phyloP scores from a whole-genome alignment of 768 basidiomycete species.

The Chlorophyllum brunneum region DNA sequence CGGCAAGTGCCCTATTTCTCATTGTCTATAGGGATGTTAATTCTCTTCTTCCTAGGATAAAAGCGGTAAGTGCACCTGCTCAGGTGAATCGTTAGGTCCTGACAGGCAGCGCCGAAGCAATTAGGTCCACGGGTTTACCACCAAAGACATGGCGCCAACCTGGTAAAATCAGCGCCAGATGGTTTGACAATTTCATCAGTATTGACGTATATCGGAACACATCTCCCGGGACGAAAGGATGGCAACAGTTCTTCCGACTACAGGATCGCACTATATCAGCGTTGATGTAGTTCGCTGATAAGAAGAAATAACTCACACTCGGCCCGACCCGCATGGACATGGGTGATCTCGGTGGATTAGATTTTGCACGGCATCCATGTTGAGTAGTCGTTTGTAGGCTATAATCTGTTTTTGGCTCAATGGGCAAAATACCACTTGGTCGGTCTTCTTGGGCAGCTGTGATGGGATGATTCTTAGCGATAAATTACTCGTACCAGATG shows the following conservation, averaged over 20 bases:
- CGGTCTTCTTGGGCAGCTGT: constrained; percentile 83
- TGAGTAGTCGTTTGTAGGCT: constrained; percentile 71
- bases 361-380: constrained; percentile 63
- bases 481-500: background rate
- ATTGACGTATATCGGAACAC: constrained; percentile 78
- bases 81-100: constrained; percentile 67
- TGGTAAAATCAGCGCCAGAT: constrained; percentile 82
- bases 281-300: background rate
- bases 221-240: constrained; percentile 50
- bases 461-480: constrained; percentile 1
- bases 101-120: background rate
- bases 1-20: constrained; percentile 59
- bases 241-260: constrained; percentile 42
- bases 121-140: too few relatives aligned
- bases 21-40: constrained; percentile 26
- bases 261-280: constrained; percentile 11
- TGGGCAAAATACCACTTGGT: constrained; percentile 93
- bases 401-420: constrained; percentile 64
- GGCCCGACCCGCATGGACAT: constrained; percentile 66
- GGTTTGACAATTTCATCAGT: constrained; percentile 87
- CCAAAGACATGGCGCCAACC: constrained; percentile 39
- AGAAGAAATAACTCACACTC: constrained; percentile 39
- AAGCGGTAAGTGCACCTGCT: constrained; percentile 46
- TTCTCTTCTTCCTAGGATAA: background rate
- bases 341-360: constrained; percentile 66